Conservation (phyloP, 164 flowering plant species). For the Annona squamosa region DNA sequence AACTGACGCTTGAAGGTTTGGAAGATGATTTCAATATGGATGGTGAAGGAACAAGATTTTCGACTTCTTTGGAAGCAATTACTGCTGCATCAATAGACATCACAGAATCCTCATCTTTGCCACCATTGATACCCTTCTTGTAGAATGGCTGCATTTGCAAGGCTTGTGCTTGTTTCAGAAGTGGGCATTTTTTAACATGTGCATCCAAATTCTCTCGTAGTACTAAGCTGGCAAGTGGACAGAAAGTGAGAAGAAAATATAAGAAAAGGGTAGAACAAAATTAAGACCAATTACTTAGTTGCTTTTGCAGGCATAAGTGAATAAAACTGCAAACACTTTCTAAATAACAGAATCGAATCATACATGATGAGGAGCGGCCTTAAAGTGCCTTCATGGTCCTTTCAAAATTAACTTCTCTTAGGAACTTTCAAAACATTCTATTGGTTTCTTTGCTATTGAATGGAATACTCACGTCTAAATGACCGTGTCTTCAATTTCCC, state of each 20-base stretch:
- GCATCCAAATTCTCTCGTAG: constrained; percentile 66
- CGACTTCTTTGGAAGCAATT: not conserved
- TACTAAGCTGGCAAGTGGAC: constrained; percentile 36
- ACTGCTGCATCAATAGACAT: not conserved
- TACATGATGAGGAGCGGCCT: too few relatives aligned
- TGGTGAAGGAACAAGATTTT: constrained; percentile 4
- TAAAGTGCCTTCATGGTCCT: too few relatives aligned
- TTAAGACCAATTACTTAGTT: not conserved
- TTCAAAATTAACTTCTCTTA: too few relatives aligned
- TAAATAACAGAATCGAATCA: too few relatives aligned
- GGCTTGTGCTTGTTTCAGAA: constrained; percentile 50
- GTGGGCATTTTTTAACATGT: constrained; percentile 72
- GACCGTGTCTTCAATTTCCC: too few relatives aligned
- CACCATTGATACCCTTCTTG: constrained; percentile 73
- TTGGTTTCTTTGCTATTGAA: too few relatives aligned
- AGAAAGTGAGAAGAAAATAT: not conserved
- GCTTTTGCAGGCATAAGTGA: not conserved
- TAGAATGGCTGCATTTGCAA: constrained; percentile 62
- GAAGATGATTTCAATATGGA: not conserved
- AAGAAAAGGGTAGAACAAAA: not conserved
- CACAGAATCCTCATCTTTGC: constrained; percentile 26
- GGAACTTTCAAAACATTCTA: too few relatives aligned
- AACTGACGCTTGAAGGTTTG: constrained; percentile 22
- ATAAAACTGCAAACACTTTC: not conserved
- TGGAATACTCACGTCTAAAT: too few relatives aligned